Base-by-base conservation (phyloP, 108 stramenopile species). In the Cyclotella choctawhatcheeana region DNA sequence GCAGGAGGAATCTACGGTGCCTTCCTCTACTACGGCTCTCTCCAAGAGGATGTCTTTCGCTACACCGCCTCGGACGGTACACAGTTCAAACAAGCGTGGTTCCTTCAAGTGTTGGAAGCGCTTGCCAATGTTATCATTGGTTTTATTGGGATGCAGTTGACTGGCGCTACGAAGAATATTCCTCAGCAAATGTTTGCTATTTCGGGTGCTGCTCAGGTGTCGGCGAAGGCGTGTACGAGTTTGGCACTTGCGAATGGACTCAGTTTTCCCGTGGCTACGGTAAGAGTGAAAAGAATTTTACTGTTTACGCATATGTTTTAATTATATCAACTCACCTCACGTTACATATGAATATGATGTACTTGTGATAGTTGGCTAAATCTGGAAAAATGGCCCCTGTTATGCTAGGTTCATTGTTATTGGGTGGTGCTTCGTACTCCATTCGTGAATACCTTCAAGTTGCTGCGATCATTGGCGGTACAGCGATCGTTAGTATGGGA, bases 11-110 rank as follows among this genome's bases (percentile, higher is more conserved):
- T 98, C 75, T 98, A 97, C 71, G 91, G 72, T 13, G 94, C 96
- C 44, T 99, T 97, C 72, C 80, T 99, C 51, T 94, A 95, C 71
- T 97, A 96, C 76, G 98, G 97, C 20, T 91, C 95, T 1, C 84
- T 99, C 16, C 97, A 97, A 77, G 98, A 97, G 71, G 96, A 97
- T 73, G 93, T 97, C 53, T 95, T 95, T 61, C 93, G 92, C 6
- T 95, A 88, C 76, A 89, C 82, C 5, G 73, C 94, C n/a, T 71
- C 62, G 10, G 97, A 98, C 77, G 97, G 95, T 14, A 72, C 83
- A 17, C 83, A 87, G 18, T 96, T 97, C 74, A 90, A 88, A 62
- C 93, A 93, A 64, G 96, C 92, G 14, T 97, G 96, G 96, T 84
- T 95, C 60, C 82, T 97, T 14, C 96, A 97, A 72, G 92, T 96